phyloP scores from a whole-genome alignment of 768 basidiomycete species.

The Mycena filopes region DNA sequence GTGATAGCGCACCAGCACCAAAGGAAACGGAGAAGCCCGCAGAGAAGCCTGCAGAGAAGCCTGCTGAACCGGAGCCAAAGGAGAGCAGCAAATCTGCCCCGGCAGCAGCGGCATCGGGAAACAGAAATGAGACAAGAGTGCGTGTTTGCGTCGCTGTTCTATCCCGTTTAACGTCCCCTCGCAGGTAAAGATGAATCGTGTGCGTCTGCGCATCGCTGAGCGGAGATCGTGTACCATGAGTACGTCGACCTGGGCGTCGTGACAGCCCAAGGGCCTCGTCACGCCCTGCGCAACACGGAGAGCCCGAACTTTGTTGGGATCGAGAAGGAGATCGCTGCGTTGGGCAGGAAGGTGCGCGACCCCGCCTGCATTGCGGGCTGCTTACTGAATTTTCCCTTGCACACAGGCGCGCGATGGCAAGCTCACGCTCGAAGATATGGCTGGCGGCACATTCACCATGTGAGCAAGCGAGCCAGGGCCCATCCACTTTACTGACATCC shows the following conservation, averaged over 20 bases:
- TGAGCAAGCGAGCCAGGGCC: conserved; percentile 54
- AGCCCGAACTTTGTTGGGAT: conserved; percentile 87
- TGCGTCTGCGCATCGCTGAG: conserved; percentile 97
- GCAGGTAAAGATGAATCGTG: conserved; percentile 98
- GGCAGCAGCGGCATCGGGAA: conserved; percentile 49
- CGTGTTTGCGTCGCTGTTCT: neutral
- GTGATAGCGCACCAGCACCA: no score
- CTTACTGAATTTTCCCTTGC: conserved; percentile 8
- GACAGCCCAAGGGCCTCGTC: conserved; percentile 96
- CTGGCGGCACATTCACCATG: conserved; percentile 99
- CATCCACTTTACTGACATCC: neutral
- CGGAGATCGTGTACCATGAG: conserved; percentile 95
- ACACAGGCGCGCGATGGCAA: conserved; percentile 87
- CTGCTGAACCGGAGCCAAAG: conserved; percentile 39
- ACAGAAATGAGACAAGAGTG: conserved; percentile 88
- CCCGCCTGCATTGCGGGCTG: conserved; percentile 3
- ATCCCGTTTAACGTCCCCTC: conserved; percentile 8
- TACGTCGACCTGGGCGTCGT: conserved; percentile 95
- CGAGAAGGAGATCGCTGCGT: conserved; percentile 89
- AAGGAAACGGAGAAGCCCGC: conserved; percentile 52
- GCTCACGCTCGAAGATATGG: conserved; percentile 96
- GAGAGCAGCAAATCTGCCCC: conserved; percentile 40
- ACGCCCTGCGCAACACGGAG: conserved; percentile 96
- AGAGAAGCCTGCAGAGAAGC: conserved; percentile 52
- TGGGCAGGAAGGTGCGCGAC: conserved; percentile 87